A percentile compares a stretch with the other conserved stretches of the same genome.
phyloP scores from a whole-genome alignment of 2,329 filamentous ascomycete species.

The Aspergillus melleus region DNA sequence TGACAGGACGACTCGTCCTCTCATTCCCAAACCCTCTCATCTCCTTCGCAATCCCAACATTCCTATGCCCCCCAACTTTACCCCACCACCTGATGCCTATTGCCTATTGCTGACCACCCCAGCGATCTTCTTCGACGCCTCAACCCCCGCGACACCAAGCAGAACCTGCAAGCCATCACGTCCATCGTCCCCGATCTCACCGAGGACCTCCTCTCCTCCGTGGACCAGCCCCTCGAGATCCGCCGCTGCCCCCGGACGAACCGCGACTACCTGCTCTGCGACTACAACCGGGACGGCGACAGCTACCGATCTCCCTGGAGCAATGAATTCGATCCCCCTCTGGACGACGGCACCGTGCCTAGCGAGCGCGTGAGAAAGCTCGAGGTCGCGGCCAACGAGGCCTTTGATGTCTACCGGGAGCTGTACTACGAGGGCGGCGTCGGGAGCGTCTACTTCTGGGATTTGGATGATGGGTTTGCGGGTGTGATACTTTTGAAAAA shows the following conservation, averaged over 20 bases:
- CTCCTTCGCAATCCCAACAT: not conserved
- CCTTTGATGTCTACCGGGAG: constrained; percentile 94
- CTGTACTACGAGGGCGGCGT: constrained; percentile 92
- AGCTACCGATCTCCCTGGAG: constrained; percentile 98
- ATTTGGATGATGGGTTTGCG: constrained; percentile 95
- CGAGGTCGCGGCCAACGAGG: constrained; percentile 91
- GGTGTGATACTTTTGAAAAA: constrained; percentile 97
- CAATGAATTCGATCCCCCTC: constrained; percentile 93
- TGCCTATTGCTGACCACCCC: constrained; percentile 30
- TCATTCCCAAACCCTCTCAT: not conserved
- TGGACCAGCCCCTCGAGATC: constrained; percentile 89
- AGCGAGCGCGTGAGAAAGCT: constrained; percentile 90
- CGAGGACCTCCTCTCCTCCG: constrained; percentile 95
- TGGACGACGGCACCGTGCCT: constrained; percentile 83
- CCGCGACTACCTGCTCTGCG: constrained; percentile 95
- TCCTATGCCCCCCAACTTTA: constrained; percentile 9
- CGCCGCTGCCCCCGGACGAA: constrained; percentile 84
- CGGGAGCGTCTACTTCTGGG: constrained; percentile 97
- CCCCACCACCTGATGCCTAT: constrained; percentile 25
- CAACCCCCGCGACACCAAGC: constrained; percentile 86
- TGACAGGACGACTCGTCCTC: not conserved
- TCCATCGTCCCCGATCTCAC: constrained; percentile 85
- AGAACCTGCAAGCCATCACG: constrained; percentile 87
- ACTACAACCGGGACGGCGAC: constrained; percentile 99
- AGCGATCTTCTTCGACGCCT: constrained; percentile 98